Evolutionary conservation across 371 early-diverging fungal genomes (phyloP).

Genomic region (Funneliformis caledonium): DNA sequence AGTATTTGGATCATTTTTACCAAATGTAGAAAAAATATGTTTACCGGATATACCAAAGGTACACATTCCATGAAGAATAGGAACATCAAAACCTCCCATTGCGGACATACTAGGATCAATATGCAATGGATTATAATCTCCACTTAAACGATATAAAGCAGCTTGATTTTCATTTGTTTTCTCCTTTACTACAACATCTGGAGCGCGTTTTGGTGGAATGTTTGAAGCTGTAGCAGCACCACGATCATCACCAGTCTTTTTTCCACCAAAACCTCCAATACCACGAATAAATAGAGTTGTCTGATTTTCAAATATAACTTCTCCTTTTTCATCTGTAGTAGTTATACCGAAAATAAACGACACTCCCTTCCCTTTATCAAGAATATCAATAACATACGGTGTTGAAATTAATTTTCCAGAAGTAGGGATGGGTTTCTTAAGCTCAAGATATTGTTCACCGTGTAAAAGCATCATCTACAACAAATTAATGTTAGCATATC

Average conservation of each 20-base stretch:
- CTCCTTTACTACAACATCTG: slow-evolving; percentile 81
- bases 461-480: slow-evolving; percentile 93
- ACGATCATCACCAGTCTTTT: slow-evolving; percentile 73
- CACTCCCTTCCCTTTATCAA: slow-evolving; percentile 96
- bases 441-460: slow-evolving; percentile 94
- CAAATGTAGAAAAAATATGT: slow-evolving; percentile 80
- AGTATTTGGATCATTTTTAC: slow-evolving; percentile 66
- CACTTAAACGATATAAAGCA: slow-evolving; percentile 91
- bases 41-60: slow-evolving; percentile 90
- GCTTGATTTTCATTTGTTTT: slow-evolving; percentile 92
- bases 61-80: slow-evolving; percentile 96
- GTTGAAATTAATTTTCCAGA: slow-evolving; percentile 77
- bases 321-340: slow-evolving; percentile 78
- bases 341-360: slow-evolving; percentile 80
- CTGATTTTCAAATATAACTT: slow-evolving; percentile 84
- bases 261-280: slow-evolving; percentile 88
- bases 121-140: slow-evolving; percentile 92
- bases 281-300: slow-evolving; percentile 94
- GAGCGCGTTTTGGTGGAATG: slow-evolving; percentile 77
- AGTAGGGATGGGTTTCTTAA: slow-evolving; percentile 85
- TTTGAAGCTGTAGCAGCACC: slow-evolving; percentile 80
- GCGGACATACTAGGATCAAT: slow-evolving; percentile 95
- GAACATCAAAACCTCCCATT: slow-evolving; percentile 93
- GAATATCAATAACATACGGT: slow-evolving; percentile 84
- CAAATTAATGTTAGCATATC: slow-evolving; percentile 12